Percentiles rank a stretch among this genome's conserved stretches.
phyloP scores from a whole-genome alignment of 2,329 filamentous ascomycete species.

The Aspergillus fumigatus region DNA sequence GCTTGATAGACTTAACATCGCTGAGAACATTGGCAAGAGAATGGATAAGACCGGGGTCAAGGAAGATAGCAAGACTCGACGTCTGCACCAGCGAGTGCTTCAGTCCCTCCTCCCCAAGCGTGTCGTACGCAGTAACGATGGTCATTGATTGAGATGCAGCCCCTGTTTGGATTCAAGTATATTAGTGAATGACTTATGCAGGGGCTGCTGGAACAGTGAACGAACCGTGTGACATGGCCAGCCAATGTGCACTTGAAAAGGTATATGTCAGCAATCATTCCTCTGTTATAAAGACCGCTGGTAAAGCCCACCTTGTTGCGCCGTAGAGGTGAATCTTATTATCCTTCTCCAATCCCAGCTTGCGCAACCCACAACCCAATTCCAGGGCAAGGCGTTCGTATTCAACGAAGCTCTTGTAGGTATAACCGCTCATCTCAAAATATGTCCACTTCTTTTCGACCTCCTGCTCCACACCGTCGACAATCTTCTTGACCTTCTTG shows the following conservation, averaged over 20 bases:
- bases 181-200: slow-evolving; percentile 1
- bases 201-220: slow-evolving; percentile 1
- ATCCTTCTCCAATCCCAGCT: slow-evolving; percentile 63
- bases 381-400: slow-evolving; percentile 67
- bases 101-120: slow-evolving; percentile 77
- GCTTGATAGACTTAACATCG: slow-evolving; percentile 52
- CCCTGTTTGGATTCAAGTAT: slow-evolving; percentile 31
- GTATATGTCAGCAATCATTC: slow-evolving; percentile 10
- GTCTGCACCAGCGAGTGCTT: slow-evolving; percentile 83
- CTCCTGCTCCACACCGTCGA: slow-evolving; percentile 73
- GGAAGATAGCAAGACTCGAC: slow-evolving; percentile 74
- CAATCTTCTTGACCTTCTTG: slow-evolving; percentile 84
- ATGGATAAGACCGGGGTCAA: slow-evolving; percentile 71
- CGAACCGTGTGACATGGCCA: slow-evolving; percentile 70
- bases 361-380: slow-evolving; percentile 68
- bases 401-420: slow-evolving; percentile 72
- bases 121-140: slow-evolving; percentile 94
- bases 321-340: slow-evolving; percentile 78
- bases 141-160: slow-evolving; percentile 79
- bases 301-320: slow-evolving; percentile 62
- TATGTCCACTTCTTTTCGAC: slow-evolving; percentile 90
- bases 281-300: not conserved
- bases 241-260: slow-evolving; percentile 66
- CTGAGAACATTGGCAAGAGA: slow-evolving; percentile 55
- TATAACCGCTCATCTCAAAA: slow-evolving; percentile 76